Evolutionary conservation across 805 yeast species (phyloP).

Genomic region (Kodamaea fukazawae): DNA sequence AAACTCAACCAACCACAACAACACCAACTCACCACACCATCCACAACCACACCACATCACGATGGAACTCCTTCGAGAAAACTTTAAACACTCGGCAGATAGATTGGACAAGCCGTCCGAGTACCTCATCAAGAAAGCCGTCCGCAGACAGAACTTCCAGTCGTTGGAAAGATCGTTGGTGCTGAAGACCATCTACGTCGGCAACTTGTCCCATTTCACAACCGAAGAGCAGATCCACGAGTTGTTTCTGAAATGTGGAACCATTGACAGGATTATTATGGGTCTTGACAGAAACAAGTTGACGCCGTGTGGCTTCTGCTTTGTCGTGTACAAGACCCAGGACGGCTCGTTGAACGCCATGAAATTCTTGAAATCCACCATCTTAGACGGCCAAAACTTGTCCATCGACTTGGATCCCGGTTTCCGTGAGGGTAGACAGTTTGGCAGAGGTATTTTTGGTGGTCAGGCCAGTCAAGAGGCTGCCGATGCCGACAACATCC

Average conservation of each 20-base stretch:
- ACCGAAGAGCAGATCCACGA: slow-evolving; percentile 94
- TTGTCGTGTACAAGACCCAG: slow-evolving; percentile 70
- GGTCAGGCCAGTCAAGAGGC: slow-evolving; percentile 84
- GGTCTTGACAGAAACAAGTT: slow-evolving; percentile 87
- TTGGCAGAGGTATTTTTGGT: slow-evolving; percentile 89
- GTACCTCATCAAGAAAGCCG: slow-evolving; percentile 66
- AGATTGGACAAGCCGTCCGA: slow-evolving; percentile 71
- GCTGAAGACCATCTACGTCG: slow-evolving; percentile 83
- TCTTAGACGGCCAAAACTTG: slow-evolving; percentile 76
- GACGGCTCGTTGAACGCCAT: slow-evolving; percentile 78
- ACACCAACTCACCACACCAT: too few species aligned
- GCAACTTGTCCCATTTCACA: slow-evolving; percentile 84
- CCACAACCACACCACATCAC: too few species aligned
- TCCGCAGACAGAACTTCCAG: slow-evolving; percentile 48
- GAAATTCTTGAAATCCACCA: slow-evolving; percentile 77
- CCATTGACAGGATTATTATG: slow-evolving; percentile 80
- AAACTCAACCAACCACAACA: too few species aligned
- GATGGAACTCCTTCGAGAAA: slow-evolving; percentile 42
- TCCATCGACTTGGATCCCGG: slow-evolving; percentile 95
- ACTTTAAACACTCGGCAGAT: slow-evolving; percentile 60
- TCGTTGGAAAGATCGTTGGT: slow-evolving; percentile 64
- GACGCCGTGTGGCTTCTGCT: slow-evolving; percentile 97
- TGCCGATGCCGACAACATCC: slow-evolving; percentile 13
- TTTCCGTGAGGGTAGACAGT: slow-evolving; percentile 91
- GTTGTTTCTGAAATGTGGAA: slow-evolving; percentile 78